Percentiles rank a stretch among this genome's conserved stretches.
Evolutionary conservation across 305 asterid genomes (phyloP).

Genomic region (Fraxinus paxiana): DNA sequence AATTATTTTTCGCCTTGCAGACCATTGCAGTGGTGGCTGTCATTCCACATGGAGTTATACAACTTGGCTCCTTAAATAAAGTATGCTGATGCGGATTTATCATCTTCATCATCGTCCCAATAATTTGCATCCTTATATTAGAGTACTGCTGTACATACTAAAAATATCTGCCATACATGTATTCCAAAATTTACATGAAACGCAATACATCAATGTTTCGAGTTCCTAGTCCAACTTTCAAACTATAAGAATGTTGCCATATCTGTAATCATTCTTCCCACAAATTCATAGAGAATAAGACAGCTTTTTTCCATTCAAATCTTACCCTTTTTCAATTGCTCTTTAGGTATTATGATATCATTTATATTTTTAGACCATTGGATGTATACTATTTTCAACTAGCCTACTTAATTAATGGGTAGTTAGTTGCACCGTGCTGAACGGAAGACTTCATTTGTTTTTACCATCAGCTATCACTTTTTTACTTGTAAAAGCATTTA

Average conservation of each 20-base stretch:
- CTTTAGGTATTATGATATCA: not conserved
- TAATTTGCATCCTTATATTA: slow-evolving; percentile 1
- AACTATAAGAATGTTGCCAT: not conserved
- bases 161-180: not conserved
- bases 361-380: not conserved
- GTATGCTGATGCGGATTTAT: slow-evolving; percentile 38
- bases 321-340: not conserved
- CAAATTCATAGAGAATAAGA: not conserved
- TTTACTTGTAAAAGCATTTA: not conserved
- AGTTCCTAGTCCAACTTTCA: not conserved
- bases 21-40: slow-evolving; percentile 84
- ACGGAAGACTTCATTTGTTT: not conserved
- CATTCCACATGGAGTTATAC: slow-evolving; percentile 81
- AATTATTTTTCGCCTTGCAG: slow-evolving; percentile 40
- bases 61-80: slow-evolving; percentile 72
- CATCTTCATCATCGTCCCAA: not conserved
- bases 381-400: not conserved
- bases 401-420: not conserved
- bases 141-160: not conserved
- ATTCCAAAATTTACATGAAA: not conserved
- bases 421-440: not conserved
- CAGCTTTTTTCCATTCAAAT: not conserved
- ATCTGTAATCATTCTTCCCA: not conserved
- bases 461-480: not conserved
- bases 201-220: not conserved